Base-by-base conservation (phyloP, 2,329 filamentous ascomycete species). In the Pseudopithomyces chartarum region DNA sequence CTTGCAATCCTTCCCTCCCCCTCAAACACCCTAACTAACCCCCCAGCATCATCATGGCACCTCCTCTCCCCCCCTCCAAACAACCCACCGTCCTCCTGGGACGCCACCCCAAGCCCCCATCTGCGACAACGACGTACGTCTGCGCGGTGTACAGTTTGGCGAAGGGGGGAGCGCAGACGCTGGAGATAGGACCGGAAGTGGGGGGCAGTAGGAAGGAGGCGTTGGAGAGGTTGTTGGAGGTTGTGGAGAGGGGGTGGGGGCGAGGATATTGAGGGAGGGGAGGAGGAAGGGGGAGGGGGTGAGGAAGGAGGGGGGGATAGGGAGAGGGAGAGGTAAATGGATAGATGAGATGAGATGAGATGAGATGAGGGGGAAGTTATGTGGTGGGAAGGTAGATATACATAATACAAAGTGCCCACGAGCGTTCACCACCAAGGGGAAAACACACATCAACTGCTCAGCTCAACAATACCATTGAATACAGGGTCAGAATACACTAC, bases 141-240 rank as follows among this genome's bases (percentile, higher is more conserved):
- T 59, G 58, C 13, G 52, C 56, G 0, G 57, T 68, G 2, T 68
- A 66, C 51, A 57, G 51, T 17, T 55, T 66, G 47, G 47, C 54
- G 0, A 63, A 62, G 17, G 43, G 33, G 1, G 61, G 60, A 0
- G 22, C 47, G 1, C 62, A 58, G n/a, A 40, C 44, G 19, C 40
- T 68, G 7, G 63, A 66, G 12, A 13, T 58, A 12, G 62, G 65
- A 1, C 62, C 60, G n/a, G 62, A 65, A 19, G 36, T 55, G 32
- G 62, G 65, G 3, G 20, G 12, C 6, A 57, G 48, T 29, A 56
- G 61, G 38, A 57, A 55, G 12, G 58, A 65, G 13, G 61, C 54
- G 11, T 33, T 68, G 57, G 33, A 17, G 5, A 55, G 52, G 33
- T 34, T 66, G 29, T 48, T 66, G 57, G 52, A 47, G 17, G 44